These are phyloP conservation scores for Parascedosporium putredinis DNA, from an alignment of 2,329 filamentous ascomycete species.

Conservation along the genomic window DNA sequence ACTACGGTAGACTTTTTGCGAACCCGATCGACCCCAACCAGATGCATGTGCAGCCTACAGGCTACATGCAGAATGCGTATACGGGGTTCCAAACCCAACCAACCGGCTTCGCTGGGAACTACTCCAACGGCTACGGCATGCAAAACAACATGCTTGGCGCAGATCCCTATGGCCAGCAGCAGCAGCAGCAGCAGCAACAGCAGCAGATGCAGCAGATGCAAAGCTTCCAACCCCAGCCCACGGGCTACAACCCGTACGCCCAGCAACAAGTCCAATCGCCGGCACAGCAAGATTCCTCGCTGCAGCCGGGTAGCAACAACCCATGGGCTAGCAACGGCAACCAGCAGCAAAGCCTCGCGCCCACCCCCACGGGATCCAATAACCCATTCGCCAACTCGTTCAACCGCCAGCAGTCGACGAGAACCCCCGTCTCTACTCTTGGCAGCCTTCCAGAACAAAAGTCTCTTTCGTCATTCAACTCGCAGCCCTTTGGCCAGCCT, in stretches of 20 bases:
- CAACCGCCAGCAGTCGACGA: constrained; percentile 41
- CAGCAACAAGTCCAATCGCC: constrained; percentile 30
- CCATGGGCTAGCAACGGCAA: constrained; percentile 68
- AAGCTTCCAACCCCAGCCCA: constrained; percentile 40
- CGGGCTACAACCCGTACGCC: constrained; percentile 42
- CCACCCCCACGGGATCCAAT: constrained; percentile 88
- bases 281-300: constrained; percentile 44
- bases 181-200: constrained; percentile 29
- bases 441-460: constrained; percentile 75
- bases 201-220: constrained; percentile 30
- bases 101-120: constrained; percentile 47
- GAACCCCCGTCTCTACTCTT: constrained; percentile 55
- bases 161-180: constrained; percentile 56
- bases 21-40: constrained; percentile 79
- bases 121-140: constrained; percentile 54
- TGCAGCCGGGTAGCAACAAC: constrained; percentile 81
- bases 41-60: constrained; percentile 69
- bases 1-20: constrained; percentile 90
- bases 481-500: neutral
- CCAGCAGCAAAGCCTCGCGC: constrained; percentile 55
- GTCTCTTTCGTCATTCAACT: constrained; percentile 46
- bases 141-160: constrained; percentile 54
- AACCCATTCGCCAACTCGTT: constrained; percentile 83
- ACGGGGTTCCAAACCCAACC: constrained; percentile 39
- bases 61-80: constrained; percentile 50